These are phyloP conservation scores for Xylariaceae sp. DNA, from an alignment of 2,329 filamentous ascomycete genomes.

Conservation along the genomic window DNA sequence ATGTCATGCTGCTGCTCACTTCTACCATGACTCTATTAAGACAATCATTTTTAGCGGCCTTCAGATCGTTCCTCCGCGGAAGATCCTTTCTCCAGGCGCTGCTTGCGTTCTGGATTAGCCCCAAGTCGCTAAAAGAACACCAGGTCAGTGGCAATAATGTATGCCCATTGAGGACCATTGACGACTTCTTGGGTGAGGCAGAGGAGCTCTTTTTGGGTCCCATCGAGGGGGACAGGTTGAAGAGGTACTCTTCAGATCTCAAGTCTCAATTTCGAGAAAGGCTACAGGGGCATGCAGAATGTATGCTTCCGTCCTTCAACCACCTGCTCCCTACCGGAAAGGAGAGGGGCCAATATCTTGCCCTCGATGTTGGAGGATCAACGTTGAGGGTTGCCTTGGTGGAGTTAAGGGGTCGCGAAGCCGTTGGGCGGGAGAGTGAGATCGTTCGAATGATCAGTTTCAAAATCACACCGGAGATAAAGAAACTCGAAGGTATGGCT, in stretches of 20 bases:
- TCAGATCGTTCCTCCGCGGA: slow-evolving; percentile 61
- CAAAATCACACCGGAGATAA: slow-evolving; percentile 59
- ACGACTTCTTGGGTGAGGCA: slow-evolving; percentile 61
- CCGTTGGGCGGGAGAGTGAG: slow-evolving; percentile 46
- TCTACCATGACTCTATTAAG: slow-evolving; percentile 61
- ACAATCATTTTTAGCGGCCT: slow-evolving; percentile 56
- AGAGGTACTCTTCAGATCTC: slow-evolving; percentile 51
- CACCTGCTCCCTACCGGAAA: slow-evolving; percentile 63
- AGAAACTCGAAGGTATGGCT: slow-evolving; percentile 57
- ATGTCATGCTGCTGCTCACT: slow-evolving; percentile 55
- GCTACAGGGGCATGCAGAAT: slow-evolving; percentile 54
- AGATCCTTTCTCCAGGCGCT: slow-evolving; percentile 62
- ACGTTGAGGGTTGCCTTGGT: slow-evolving; percentile 68
- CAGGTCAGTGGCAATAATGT: slow-evolving; percentile 22
- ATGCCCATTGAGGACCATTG: slow-evolving; percentile 36
- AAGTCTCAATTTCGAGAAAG: slow-evolving; percentile 59
- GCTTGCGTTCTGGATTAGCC: slow-evolving; percentile 56
- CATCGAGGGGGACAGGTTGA: slow-evolving; percentile 48
- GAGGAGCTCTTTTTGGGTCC: slow-evolving; percentile 55
- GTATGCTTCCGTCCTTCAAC: slow-evolving; percentile 69
- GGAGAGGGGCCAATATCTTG: slow-evolving; percentile 62
- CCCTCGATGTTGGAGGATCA: slow-evolving; percentile 70
- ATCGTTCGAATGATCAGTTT: slow-evolving; percentile 60
- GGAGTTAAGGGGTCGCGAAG: slow-evolving; percentile 54
- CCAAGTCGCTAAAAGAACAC: slow-evolving; percentile 41